Evolutionary conservation across 495 filamentous ascomycete genomes (phyloP).

Genomic region (Margaritispora aquatica): DNA sequence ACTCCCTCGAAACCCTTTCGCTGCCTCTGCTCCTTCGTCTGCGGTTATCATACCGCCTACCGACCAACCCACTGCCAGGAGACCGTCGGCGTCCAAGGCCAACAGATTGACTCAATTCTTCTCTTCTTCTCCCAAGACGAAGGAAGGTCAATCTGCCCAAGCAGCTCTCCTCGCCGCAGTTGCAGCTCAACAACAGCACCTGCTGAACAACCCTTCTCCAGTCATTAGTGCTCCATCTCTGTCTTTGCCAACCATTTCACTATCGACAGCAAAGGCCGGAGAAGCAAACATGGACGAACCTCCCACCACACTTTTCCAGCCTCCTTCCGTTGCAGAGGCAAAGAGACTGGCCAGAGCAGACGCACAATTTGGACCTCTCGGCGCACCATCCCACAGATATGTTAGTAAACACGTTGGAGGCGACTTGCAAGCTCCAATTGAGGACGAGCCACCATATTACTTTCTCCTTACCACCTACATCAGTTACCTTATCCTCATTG

Average conservation of each 20-base stretch:
- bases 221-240: conserved; percentile 64
- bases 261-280: conserved; percentile 81
- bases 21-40: conserved; percentile 14
- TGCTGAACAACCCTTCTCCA: conserved; percentile 50
- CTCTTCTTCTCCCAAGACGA: conserved; percentile 63
- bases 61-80: conserved; percentile 27
- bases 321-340: conserved; percentile 81
- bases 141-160: conserved; percentile 45
- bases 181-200: conserved; percentile 49
- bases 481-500: conserved; percentile 91
- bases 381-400: conserved; percentile 74
- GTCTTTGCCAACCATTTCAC: conserved; percentile 84
- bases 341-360: conserved; percentile 68
- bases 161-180: conserved; percentile 56
- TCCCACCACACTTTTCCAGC: conserved; percentile 81
- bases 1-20: conserved; percentile 26
- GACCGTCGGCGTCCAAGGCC: conserved; percentile 51
- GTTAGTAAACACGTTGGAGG: conserved; percentile 77
- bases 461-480: conserved; percentile 95
- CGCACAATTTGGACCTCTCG: conserved; percentile 87
- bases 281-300: conserved; percentile 67
- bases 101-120: conserved; percentile 56
- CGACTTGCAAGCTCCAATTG: conserved; percentile 72
- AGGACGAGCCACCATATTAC: conserved; percentile 96
- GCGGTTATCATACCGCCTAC: conserved; percentile 16